Base-by-base conservation (phyloP, 2,329 filamentous ascomycete species). In the Cyclaneusma minus region DNA sequence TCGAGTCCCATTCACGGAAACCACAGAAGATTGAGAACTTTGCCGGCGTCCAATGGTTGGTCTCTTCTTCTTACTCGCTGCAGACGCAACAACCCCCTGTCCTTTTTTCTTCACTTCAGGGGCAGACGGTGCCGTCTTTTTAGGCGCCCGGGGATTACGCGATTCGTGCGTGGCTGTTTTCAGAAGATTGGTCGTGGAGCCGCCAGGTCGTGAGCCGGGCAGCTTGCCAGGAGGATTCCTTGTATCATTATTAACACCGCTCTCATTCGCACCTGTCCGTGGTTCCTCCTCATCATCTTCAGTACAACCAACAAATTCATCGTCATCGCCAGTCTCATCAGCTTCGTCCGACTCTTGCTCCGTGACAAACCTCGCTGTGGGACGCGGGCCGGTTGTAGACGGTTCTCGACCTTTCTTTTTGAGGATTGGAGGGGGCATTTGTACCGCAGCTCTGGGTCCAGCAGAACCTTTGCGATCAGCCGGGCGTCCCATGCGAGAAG, bases 301-400 rank as follows among this genome's bases (percentile, higher is more conserved):
- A n/a, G n/a, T n/a, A n/a, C n/a, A n/a, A 20, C n/a, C 18, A 20
- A 8, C 18, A 20, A 8, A 8, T 8, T 20, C 18, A 11, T 20
- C 18, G 18, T 20, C 18, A 11, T 20, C 18, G 18, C n/a, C 18
- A 20, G 8, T 11, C 8, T n/a, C n/a, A 14, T 53, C 44, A 28
- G 34, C 37, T 29, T 49, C 48, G 21, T 56, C 54, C 16, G 62
- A 62, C 16, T 53, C 55, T 16, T 58, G 57, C 2, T 67, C 66
- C 10, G 64, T 64, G 6, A 62, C 58, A 37, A 73, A 72, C n/a
- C 66, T 62, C 28, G 68, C 66, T 6, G 65, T 71, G n/a, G 64
- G 66, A 12, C 62, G 56, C 8, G 64, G 60, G 4, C 64, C 63
- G 10, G 56, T 58, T 12, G 52, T 48, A 16, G 64, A 65, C 30